A percentile compares a stretch with the other conserved stretches of the same genome.
Evolutionary conservation across 2,329 filamentous ascomycete species (phyloP).

Genomic region (Capronia americana): DNA sequence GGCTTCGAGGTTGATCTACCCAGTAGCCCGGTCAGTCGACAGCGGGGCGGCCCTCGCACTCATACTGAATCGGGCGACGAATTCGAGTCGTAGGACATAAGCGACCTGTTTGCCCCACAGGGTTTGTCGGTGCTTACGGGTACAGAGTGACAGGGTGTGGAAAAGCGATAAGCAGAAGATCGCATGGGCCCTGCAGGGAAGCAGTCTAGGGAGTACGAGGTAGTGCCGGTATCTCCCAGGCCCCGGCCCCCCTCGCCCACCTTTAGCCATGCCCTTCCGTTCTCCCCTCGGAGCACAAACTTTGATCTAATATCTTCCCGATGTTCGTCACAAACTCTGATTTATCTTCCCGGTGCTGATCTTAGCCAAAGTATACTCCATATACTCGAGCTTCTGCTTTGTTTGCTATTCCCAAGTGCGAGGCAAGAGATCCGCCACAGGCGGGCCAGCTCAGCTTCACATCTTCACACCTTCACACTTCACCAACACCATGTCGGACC

Average conservation of each 20-base stretch:
- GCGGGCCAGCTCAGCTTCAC: background rate
- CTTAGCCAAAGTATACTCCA: background rate
- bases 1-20: too few species aligned
- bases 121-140: background rate
- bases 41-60: too few species aligned
- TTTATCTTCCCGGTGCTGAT: background rate
- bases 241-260: background rate
- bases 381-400: conserved; percentile 1
- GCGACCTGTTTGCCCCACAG: background rate
- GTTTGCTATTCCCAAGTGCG: background rate
- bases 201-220: background rate
- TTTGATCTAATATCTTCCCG: background rate
- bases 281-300: background rate
- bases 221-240: background rate
- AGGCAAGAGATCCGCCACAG: conserved; percentile 3
- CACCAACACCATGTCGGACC: conserved; percentile 9
- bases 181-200: conserved; percentile 1
- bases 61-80: background rate
- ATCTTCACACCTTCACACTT: background rate
- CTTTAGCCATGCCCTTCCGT: background rate
- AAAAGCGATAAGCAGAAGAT: conserved; percentile 1
- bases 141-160: background rate
- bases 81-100: background rate
- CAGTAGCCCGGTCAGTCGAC: too few species aligned
- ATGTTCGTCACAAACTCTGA: background rate